Evolutionary conservation across 2,329 filamentous ascomycete genomes (phyloP).

Genomic region (Fusarium tanahbumbuense): DNA sequence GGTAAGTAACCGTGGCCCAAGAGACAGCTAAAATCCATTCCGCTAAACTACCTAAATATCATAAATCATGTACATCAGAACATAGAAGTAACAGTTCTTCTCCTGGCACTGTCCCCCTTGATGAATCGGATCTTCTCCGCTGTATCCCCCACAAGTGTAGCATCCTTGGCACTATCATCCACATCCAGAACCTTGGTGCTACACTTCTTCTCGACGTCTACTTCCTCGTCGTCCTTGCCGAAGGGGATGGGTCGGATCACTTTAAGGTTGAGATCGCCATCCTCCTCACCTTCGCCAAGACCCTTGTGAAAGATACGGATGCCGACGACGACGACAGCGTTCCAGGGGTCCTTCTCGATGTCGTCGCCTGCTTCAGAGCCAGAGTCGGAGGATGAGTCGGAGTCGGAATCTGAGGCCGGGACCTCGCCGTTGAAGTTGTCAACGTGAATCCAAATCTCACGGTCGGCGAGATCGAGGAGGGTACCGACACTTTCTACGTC

Average conservation of each 20-base stretch:
- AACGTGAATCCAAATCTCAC: slow-evolving; percentile 53
- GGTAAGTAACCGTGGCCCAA: background rate
- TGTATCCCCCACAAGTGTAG: slow-evolving; percentile 52
- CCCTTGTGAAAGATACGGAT: slow-evolving; percentile 70
- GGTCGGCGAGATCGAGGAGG: slow-evolving; percentile 55
- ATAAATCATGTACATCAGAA: slow-evolving; percentile 7
- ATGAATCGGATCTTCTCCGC: slow-evolving; percentile 53
- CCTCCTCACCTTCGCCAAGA: slow-evolving; percentile 45
- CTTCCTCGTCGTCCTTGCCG: slow-evolving; percentile 38
- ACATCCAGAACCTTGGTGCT: slow-evolving; percentile 55
- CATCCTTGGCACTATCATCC: slow-evolving; percentile 60
- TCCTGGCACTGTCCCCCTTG: slow-evolving; percentile 41
- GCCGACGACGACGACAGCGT: slow-evolving; percentile 71
- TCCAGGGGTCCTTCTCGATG: slow-evolving; percentile 69
- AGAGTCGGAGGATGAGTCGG: slow-evolving; percentile 6
- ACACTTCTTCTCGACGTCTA: slow-evolving; percentile 43
- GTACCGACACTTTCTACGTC: slow-evolving; percentile 50
- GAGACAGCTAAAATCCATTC: background rate
- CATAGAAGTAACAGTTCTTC: slow-evolving; percentile 13
- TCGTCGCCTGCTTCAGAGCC: slow-evolving; percentile 61
- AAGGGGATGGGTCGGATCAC: slow-evolving; percentile 56
- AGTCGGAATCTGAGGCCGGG: slow-evolving; percentile 10
- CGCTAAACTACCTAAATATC: background rate
- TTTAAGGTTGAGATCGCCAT: slow-evolving; percentile 53
- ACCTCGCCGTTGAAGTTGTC: slow-evolving; percentile 28